Evolutionary conservation across 129 eudicot species (phyloP), one percentile per base, ranked within the genome.

Genomic region (Escallonia rubra): DNA sequence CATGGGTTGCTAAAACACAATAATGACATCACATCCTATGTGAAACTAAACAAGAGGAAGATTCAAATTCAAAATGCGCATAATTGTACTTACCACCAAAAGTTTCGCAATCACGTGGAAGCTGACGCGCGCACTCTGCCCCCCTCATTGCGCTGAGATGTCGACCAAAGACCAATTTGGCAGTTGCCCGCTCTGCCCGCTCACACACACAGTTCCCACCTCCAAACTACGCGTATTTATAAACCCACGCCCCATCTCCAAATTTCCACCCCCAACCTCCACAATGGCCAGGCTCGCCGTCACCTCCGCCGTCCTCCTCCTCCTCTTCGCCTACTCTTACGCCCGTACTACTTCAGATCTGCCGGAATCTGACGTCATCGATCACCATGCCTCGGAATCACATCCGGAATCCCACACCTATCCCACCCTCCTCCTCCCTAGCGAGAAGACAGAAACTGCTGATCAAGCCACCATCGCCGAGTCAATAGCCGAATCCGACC

Each of bases 401-500:
- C n/a, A 47, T 12, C 52, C 79, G 11, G 58, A 67, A 47, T 11
- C 64, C 41, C 70, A 56, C 44, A 61, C 65, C 42, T 48, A 59
- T 57, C 57, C 71, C 23, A 45, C 69, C 40, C 43, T 72, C 34
- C 72, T 15, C 41, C 84, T 70, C 75, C 82, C 73, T 4, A 65
- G 50, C 61, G 42, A 66, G 6, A 71, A 71, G 4, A 4, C 65
- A 1, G 70, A 52, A 10, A 39, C 13, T 66, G 13, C 40, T 9
- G 15, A 59, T 38, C 64, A 8, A 59, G 6, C 6, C 5, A 41
- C 7, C 41, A 1, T 10, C 62, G 4, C 39, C 1, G 16, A 61
- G 16, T 11, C 13, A n/a, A 63, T 15, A 3, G 14, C 64, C 1
- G 34, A 23, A 63, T 15, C 76, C n/a, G 63, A 71, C 53, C 71